Evolutionary conservation across 495 filamentous ascomycete species (phyloP).

Genomic region (Aspergillus leporis): DNA sequence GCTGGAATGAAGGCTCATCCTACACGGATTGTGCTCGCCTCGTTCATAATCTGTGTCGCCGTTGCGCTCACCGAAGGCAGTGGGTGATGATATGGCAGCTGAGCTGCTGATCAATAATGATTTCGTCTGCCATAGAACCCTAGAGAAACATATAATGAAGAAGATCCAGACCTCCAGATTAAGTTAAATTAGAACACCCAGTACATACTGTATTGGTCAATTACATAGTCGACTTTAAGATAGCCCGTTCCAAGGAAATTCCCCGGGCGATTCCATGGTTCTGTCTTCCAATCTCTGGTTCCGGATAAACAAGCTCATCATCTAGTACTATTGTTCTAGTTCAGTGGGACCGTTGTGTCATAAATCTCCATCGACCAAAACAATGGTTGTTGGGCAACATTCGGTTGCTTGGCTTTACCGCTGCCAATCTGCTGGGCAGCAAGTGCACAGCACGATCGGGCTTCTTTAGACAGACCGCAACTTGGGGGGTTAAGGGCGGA

Average conservation of each 20-base stretch:
- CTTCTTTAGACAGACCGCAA: constrained; percentile 40
- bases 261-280: constrained; percentile 4
- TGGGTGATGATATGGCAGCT: neutral
- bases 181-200: neutral
- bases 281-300: neutral
- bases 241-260: constrained; percentile 3
- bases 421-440: constrained; percentile 41
- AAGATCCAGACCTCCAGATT: neutral
- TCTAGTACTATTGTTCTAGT: constrained; percentile 13
- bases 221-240: neutral
- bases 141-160: neutral
- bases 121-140: neutral
- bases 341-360: constrained; percentile 13
- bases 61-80: neutral
- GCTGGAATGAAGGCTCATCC: neutral
- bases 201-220: neutral
- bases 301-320: constrained; percentile 9
- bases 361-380: constrained; percentile 5
- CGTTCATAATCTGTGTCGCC: neutral
- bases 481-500: constrained; percentile 16
- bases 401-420: constrained; percentile 40
- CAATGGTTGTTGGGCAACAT: constrained; percentile 36
- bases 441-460: constrained; percentile 28
- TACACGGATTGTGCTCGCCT: neutral
- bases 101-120: neutral